Evolutionary conservation across 2,329 filamentous ascomycete genomes (phyloP), one percentile per base, ranked within the genome.

Genomic region (Beauveria sp.): DNA sequence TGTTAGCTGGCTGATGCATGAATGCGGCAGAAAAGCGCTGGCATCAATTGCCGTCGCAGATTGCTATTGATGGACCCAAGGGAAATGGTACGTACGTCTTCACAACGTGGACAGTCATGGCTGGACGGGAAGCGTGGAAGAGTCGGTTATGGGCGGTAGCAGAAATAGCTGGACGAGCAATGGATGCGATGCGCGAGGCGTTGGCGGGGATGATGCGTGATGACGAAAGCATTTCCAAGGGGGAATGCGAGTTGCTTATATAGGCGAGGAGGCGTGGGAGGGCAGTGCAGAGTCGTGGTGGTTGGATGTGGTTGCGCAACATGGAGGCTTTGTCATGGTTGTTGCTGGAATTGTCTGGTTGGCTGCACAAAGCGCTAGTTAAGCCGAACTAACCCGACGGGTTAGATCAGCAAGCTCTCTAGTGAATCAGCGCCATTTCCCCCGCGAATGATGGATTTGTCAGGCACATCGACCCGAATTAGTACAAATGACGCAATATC

Each of bases 51-150:
- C 40, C 24, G 16, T 40, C 6, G 16, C 10, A 20, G 24, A 16
- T 45, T 3, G 38, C 34, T 5, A 22, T 40, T 42, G 26, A 28
- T n/a, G 8, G 9, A 16, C 6, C 16, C n/a, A n/a, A 40, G 28
- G n/a, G 46, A 18, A 38, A 14, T n/a, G 10, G 31, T 6, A 63
- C 62, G 5, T 56, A 63, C 62, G 57, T 60, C 5, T 60, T 56
- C 16, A 63, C 62, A 51, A 56, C 52, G n/a, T 60, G 56, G 51
- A 63, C 62, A 57, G 62, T 63, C 62, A 63, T 63, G 56, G 50
- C 57, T 50, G 62, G 52, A 31, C 57, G 62, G 14, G 56, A 56
- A 46, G 57, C 38, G 57, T 63, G 56, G 51, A 63, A 63, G 26
- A 61, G 57, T 60, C 63, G 22, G 26, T 43, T 50, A 26, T 50